Conservation (phyloP, 352 stramenopile species). For the Aphanomyces euteiches region DNA sequence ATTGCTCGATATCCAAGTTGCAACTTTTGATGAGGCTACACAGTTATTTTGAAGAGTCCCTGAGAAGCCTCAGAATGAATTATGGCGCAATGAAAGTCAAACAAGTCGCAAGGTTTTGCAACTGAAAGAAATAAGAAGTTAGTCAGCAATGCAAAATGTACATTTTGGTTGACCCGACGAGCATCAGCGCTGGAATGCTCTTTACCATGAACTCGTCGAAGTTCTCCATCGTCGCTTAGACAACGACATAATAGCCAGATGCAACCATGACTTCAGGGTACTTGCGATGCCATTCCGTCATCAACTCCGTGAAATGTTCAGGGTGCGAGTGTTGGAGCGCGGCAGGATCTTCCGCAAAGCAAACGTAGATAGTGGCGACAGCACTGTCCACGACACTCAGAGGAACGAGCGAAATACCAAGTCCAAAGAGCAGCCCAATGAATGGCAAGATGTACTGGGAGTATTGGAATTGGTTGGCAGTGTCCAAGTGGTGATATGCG, state of each 20-base stretch:
- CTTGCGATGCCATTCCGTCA: conserved; percentile 85
- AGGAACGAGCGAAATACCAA: conserved; percentile 85
- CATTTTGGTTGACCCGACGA: no score
- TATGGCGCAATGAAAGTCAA: no score
- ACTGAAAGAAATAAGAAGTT: no score
- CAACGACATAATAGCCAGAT: conserved; percentile 75
- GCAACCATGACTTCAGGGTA: conserved; percentile 86
- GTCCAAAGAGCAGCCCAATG: conserved; percentile 86
- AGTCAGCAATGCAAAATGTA: no score
- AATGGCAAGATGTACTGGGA: conserved; percentile 45
- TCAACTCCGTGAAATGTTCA: conserved; percentile 75
- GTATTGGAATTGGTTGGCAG: conserved; percentile 25
- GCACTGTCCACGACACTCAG: conserved; percentile 91
- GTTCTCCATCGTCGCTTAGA: conserved; percentile 11
- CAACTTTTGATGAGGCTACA: no score
- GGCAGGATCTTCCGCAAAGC: conserved; percentile 90
- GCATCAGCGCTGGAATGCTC: no score
- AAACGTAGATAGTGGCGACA: conserved; percentile 95
- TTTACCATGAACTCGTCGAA: no score
- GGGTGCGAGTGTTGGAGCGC: conserved; percentile 78
- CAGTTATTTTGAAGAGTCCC: no score
- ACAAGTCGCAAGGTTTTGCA: no score
- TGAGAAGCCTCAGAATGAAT: no score
- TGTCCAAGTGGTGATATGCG: conserved; percentile 27
- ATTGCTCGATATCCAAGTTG: no score